Base-by-base conservation (phyloP, 2,329 filamentous ascomycete species). In the Plenodomus lindquistii region DNA sequence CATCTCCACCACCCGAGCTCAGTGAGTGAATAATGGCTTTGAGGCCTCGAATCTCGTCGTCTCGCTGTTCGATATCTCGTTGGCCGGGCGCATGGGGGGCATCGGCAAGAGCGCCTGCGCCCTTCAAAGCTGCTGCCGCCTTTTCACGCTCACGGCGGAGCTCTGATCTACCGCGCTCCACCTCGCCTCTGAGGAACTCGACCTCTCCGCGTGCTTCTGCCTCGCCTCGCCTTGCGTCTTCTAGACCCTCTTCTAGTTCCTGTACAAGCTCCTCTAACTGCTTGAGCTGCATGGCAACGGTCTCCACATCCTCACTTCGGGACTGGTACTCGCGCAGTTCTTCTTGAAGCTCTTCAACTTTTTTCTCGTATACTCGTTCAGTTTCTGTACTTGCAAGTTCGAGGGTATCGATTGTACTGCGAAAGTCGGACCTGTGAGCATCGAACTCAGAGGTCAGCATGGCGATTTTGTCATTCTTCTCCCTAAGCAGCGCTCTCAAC, bases 11-110 rank as follows among this genome's bases (percentile, higher is more conserved):
- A 59, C 90, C 90, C 52, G 91, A 83, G 70, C 91, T 96, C 31
- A 99, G 80, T 16, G 91, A 96, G 74, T 97, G 93, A 52, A 99
- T 97, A 67, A 99, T 97, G 37, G 94, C 93, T 74, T 97, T 99
- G 57, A 99, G 81, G 39, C 94, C 94, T 54, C 93, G 84, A 65
- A 99, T 97, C 76, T 99, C 94, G 63, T 99, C 94, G 65, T 99
- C 93, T 69, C 95, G 94, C 67, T 96, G 89, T 68, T 95, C 91
- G 22, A 97, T 74, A 55, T 96, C 91, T 71, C 90, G 90, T 37
- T 83, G 81, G 29, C 72, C 68, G 50, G 73, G 69, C 34, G 65
- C 72, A 17, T 65, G 60, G 29, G 71, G 68, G 8, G 63, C 68
- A 41, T 78, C 78, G 2, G 70, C 65, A 37, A 79, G 75, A 9